These are phyloP conservation scores for Xanthoparmelia taractica DNA, from an alignment of 495 filamentous ascomycete genomes.

Conservation along the genomic window DNA sequence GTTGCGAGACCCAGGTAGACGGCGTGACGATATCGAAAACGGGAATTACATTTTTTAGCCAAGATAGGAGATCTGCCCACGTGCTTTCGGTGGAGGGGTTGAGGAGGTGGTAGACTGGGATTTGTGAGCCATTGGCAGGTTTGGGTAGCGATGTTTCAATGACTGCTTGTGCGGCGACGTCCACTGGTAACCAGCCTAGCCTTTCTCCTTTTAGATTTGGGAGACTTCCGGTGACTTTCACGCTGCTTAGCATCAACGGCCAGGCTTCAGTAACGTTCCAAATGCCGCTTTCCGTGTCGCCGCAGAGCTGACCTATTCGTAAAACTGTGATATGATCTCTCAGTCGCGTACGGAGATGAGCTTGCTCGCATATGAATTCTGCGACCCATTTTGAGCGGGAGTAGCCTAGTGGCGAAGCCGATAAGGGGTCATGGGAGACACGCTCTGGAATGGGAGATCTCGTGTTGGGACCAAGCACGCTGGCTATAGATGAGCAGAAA, in stretches of 20 bases:
- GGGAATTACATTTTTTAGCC: conserved; percentile 30
- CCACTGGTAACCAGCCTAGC: conserved; percentile 51
- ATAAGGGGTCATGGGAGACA: conserved; percentile 39
- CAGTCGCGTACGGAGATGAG: conserved; percentile 22
- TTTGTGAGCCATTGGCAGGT: background rate
- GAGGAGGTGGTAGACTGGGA: conserved; percentile 44
- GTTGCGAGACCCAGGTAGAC: conserved; percentile 35
- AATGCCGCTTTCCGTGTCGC: conserved; percentile 44
- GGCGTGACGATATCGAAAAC: conserved; percentile 36
- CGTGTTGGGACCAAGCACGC: conserved; percentile 18
- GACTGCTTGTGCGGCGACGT: conserved; percentile 46
- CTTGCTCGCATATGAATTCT: conserved; percentile 43
- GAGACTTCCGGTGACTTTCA: conserved; percentile 40
- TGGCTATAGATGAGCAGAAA: conserved; percentile 56
- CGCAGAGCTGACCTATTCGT: conserved; percentile 53
- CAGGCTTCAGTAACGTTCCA: conserved; percentile 61
- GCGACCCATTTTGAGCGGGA: conserved; percentile 57
- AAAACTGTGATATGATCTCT: conserved; percentile 35
- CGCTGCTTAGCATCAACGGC: conserved; percentile 49
- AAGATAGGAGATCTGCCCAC: conserved; percentile 42
- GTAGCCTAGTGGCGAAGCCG: conserved; percentile 52
- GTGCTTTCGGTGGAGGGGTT: conserved; percentile 37
- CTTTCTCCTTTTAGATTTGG: conserved; percentile 43
- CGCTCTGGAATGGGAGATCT: conserved; percentile 42
- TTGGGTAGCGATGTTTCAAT: conserved; percentile 30